A percentile compares a stretch with the other conserved stretches of the same genome.
These are phyloP conservation scores for Pythium dissimile DNA, from an alignment of 352 stramenopile species.

Conservation along the genomic window DNA sequence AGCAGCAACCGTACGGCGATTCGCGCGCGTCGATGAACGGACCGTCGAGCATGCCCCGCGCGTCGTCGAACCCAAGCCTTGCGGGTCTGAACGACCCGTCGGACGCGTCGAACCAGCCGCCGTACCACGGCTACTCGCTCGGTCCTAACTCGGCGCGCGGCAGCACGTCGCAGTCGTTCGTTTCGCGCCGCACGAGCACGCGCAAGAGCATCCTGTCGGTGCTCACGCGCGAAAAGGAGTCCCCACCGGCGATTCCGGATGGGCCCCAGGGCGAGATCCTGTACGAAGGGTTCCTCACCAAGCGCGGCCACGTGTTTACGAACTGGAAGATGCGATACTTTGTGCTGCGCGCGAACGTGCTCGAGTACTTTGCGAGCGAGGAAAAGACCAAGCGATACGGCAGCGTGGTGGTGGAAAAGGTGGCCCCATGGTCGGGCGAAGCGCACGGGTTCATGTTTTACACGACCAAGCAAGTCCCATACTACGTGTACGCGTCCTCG, in stretches of 20 bases:
- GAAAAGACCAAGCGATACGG: constrained; percentile 85
- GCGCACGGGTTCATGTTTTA: constrained; percentile 90
- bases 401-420: constrained; percentile 84
- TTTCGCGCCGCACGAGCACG: constrained; percentile 53
- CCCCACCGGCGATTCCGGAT: constrained; percentile 56
- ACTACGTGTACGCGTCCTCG: constrained; percentile 87
- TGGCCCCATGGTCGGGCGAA: constrained; percentile 81
- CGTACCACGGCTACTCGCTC: constrained; percentile 65
- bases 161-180: constrained; percentile 23
- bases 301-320: constrained; percentile 85
- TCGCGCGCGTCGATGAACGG: constrained; percentile 12
- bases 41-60: constrained; percentile 36
- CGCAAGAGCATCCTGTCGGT: constrained; percentile 75
- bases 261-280: constrained; percentile 44
- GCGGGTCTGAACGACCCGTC: constrained; percentile 38
- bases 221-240: constrained; percentile 72
- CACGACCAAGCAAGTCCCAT: constrained; percentile 86
- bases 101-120: constrained; percentile 23
- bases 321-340: constrained; percentile 92
- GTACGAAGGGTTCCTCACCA: constrained; percentile 83
- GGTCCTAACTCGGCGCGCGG: constrained; percentile 34
- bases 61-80: constrained; percentile 65
- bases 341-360: constrained; percentile 71
- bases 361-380: constrained; percentile 84
- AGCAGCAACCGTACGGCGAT: not conserved